phyloP scores from a whole-genome alignment of 1,284 basidiomycete species.

The Phellopilus nigrolimitatus region DNA sequence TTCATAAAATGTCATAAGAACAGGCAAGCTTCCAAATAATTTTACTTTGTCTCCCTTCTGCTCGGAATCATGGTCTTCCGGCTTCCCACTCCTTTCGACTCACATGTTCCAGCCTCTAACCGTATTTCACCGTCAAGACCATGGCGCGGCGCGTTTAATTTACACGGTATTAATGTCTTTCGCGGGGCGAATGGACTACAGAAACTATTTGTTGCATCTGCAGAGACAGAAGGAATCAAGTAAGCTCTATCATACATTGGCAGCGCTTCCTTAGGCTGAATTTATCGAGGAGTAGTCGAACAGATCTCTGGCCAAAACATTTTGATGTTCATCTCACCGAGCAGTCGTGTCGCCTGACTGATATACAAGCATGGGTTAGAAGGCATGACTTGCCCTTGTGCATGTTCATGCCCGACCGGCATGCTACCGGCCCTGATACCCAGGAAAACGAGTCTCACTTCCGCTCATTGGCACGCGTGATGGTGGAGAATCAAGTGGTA shows the following conservation, averaged over 20 bases:
- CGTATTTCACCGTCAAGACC: conserved; percentile 32
- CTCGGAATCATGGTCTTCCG: conserved; percentile 46
- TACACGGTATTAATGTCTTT: conserved; percentile 37
- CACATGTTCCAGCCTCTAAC: conserved; percentile 48
- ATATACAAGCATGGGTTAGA: conserved; percentile 47
- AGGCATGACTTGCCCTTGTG: conserved; percentile 44
- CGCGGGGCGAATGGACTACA: conserved; percentile 42
- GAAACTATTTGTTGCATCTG: conserved; percentile 52
- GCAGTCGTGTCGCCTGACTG: conserved; percentile 39
- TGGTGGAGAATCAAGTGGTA: conserved; percentile 50
- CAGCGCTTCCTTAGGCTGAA: conserved; percentile 6
- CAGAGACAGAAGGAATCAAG: conserved; percentile 64
- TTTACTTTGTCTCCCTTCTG: not conserved
- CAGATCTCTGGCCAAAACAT: conserved; percentile 44
- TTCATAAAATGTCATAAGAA: not conserved
- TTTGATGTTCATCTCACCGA: conserved; percentile 43
- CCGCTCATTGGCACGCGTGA: conserved; percentile 44
- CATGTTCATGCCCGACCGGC: conserved; percentile 58
- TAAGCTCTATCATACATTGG: conserved; percentile 27
- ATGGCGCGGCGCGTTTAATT: conserved; percentile 52
- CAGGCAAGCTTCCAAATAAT: not conserved
- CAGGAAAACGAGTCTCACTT: conserved; percentile 49
- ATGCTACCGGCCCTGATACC: conserved; percentile 43
- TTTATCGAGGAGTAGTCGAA: conserved; percentile 30
- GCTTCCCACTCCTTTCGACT: conserved; percentile 54